Conservation (phyloP, 371 early-diverging fungal species). For the Haplosporangium sp. region DNA sequence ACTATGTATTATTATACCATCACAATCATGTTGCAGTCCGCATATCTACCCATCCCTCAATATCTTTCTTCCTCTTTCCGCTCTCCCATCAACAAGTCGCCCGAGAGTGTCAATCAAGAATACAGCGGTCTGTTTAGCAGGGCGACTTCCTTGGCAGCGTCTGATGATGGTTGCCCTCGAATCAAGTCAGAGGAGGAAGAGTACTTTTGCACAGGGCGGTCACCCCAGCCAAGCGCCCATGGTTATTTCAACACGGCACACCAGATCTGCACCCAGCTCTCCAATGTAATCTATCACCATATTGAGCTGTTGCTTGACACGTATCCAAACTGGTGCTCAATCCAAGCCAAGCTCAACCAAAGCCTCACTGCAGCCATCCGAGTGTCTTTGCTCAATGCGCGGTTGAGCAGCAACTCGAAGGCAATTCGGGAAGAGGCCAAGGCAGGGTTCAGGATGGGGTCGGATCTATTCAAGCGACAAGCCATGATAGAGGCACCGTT, state of each 20-base stretch:
- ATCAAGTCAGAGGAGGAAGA: constrained; percentile 30
- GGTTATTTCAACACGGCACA: constrained; percentile 49
- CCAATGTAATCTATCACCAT: constrained; percentile 46
- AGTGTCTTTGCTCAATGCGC: constrained; percentile 44
- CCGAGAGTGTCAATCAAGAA: constrained; percentile 32
- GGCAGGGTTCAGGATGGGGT: constrained; percentile 49
- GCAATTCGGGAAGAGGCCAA: constrained; percentile 42
- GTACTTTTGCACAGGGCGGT: constrained; percentile 27
- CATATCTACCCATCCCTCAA: constrained; percentile 46
- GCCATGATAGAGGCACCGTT: constrained; percentile 34
- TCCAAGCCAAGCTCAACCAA: constrained; percentile 46
- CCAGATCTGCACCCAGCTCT: constrained; percentile 46
- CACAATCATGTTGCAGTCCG: constrained; percentile 49
- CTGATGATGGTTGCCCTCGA: constrained; percentile 18
- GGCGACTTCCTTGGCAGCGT: constrained; percentile 11
- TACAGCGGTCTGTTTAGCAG: constrained; percentile 41
- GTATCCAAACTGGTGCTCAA: constrained; percentile 46
- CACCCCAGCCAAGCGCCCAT: constrained; percentile 10
- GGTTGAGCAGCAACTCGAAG: constrained; percentile 30
- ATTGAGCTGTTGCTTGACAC: constrained; percentile 35
- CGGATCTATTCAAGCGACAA: constrained; percentile 29
- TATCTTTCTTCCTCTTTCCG: constrained; percentile 29
- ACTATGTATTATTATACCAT: constrained; percentile 49
- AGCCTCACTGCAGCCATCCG: constrained; percentile 29
- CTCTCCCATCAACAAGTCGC: constrained; percentile 16